Conservation (phyloP, 2,329 filamentous ascomycete genomes). For the Geoglossum cookeanum region DNA sequence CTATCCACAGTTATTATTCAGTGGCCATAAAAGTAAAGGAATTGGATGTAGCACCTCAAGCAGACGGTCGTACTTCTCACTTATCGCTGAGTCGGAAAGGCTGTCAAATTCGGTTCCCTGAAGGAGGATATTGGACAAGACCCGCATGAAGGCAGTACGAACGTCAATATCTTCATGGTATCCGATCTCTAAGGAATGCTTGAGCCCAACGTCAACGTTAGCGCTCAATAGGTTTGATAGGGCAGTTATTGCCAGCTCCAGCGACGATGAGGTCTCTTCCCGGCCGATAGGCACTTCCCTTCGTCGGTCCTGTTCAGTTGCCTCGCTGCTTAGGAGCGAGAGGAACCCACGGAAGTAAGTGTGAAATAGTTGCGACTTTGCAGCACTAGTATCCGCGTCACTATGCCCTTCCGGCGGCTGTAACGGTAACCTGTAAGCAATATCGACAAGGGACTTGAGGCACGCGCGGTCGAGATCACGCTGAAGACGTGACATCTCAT, state of each 20-base stretch:
- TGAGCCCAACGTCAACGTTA: conserved; percentile 52
- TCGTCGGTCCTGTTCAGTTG: conserved; percentile 11
- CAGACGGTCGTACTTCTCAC: conserved; percentile 48
- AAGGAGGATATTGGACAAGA: conserved; percentile 51
- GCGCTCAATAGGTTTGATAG: conserved; percentile 50
- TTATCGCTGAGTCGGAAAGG: conserved; percentile 45
- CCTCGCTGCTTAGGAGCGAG: conserved; percentile 29
- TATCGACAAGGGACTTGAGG: conserved; percentile 42
- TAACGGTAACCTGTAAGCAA: conserved; percentile 46
- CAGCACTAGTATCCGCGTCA: conserved; percentile 46
- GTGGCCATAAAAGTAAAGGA: background rate
- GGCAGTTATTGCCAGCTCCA: conserved; percentile 45
- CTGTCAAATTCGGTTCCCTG: conserved; percentile 54
- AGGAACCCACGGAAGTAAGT: conserved; percentile 53
- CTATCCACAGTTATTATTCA: conserved; percentile 16
- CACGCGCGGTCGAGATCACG: conserved; percentile 48
- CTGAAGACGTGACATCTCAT: conserved; percentile 39
- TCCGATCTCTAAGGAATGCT: conserved; percentile 49
- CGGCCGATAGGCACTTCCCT: conserved; percentile 24
- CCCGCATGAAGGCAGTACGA: conserved; percentile 49
- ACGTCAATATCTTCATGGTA: conserved; percentile 54
- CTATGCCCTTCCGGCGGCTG: conserved; percentile 46
- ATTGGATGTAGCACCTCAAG: conserved; percentile 28
- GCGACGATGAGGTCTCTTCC: conserved; percentile 33
- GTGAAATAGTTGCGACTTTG: conserved; percentile 53